Conservation (phyloP, 2,329 filamentous ascomycete genomes). For the Alternaria longipes region DNA sequence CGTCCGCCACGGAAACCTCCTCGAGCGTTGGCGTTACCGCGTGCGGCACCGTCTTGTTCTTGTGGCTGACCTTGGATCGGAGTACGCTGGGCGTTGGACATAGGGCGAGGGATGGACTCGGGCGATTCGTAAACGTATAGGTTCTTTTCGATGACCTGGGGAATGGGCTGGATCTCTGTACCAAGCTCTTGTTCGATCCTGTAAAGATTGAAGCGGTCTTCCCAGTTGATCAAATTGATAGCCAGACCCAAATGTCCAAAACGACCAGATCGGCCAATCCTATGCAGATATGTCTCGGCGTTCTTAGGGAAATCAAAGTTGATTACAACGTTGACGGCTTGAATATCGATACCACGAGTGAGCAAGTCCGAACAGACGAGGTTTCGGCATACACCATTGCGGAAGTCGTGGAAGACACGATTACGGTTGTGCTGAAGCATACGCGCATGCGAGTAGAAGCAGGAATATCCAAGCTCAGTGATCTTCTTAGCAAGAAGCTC, state of each 20-base stretch:
- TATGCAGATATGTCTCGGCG: constrained; percentile 97
- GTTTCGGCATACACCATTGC: constrained; percentile 96
- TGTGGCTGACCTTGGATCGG: constrained; percentile 40
- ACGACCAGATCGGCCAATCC: constrained; percentile 95
- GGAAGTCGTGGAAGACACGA: constrained; percentile 98
- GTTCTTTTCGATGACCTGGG: constrained; percentile 92
- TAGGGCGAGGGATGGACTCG: constrained; percentile 89
- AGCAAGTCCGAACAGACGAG: constrained; percentile 97
- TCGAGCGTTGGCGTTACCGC: constrained; percentile 34
- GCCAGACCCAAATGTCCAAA: constrained; percentile 97
- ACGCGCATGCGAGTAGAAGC: constrained; percentile 98
- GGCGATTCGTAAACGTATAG: constrained; percentile 98
- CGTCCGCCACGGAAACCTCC: constrained; percentile 47
- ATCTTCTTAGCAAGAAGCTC: constrained; percentile 99
- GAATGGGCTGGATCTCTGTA: constrained; percentile 98
- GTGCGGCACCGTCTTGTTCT: constrained; percentile 38
- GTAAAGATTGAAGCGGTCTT: constrained; percentile 98
- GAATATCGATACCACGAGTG: constrained; percentile 98
- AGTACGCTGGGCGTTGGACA: constrained; percentile 61
- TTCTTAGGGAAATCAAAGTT: constrained; percentile 99
- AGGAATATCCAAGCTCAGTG: constrained; percentile 97
- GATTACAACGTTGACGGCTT: constrained; percentile 99
- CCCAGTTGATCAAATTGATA: constrained; percentile 99
- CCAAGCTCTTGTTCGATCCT: constrained; percentile 97
- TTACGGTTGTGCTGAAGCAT: constrained; percentile 98